Conservation (phyloP, 2,329 filamentous ascomycete species). For the Zymoseptoria passerinii region DNA sequence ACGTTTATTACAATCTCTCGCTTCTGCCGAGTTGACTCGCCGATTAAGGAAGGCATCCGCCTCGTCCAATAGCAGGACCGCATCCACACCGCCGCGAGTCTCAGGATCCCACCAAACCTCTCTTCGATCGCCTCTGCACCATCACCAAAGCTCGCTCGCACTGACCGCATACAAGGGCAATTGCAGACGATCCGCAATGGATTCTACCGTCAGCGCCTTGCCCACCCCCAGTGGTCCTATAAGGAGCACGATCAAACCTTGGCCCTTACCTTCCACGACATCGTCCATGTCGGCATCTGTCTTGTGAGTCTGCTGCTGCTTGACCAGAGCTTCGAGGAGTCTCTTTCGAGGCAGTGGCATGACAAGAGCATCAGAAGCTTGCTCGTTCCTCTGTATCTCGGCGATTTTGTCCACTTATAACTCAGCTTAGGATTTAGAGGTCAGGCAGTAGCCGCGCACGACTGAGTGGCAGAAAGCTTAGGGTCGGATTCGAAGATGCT, state of each 20-base stretch:
- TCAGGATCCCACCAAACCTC: slow-evolving; percentile 11
- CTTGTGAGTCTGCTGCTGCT: slow-evolving; percentile 11
- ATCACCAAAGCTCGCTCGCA: slow-evolving; percentile 10
- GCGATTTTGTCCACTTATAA: slow-evolving; percentile 12
- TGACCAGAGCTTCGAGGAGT: slow-evolving; percentile 11
- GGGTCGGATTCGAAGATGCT: slow-evolving; percentile 7
- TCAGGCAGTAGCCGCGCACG: slow-evolving; percentile 11
- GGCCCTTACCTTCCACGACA: slow-evolving; percentile 46
- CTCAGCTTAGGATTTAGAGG: slow-evolving; percentile 13
- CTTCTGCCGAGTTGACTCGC: slow-evolving; percentile 2
- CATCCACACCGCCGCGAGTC: slow-evolving; percentile 19
- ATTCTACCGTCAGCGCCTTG: slow-evolving; percentile 19
- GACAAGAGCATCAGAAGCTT: slow-evolving; percentile 14
- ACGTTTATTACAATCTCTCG: slow-evolving; percentile 18
- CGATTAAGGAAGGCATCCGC: slow-evolving; percentile 32
- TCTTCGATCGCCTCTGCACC: slow-evolving; percentile 16
- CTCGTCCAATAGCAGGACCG: slow-evolving; percentile 34
- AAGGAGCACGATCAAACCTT: slow-evolving; percentile 45
- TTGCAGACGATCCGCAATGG: slow-evolving; percentile 10
- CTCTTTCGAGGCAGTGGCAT: slow-evolving; percentile 14
- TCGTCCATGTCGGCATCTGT: slow-evolving; percentile 32
- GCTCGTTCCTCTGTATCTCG: slow-evolving; percentile 11
- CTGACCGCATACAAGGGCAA: slow-evolving; percentile 8
- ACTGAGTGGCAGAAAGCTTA: slow-evolving; percentile 12
- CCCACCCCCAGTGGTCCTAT: slow-evolving; percentile 31